Evolutionary conservation across 352 stramenopile species (phyloP).

Genomic region (Pseudoperonospora humuli): DNA sequence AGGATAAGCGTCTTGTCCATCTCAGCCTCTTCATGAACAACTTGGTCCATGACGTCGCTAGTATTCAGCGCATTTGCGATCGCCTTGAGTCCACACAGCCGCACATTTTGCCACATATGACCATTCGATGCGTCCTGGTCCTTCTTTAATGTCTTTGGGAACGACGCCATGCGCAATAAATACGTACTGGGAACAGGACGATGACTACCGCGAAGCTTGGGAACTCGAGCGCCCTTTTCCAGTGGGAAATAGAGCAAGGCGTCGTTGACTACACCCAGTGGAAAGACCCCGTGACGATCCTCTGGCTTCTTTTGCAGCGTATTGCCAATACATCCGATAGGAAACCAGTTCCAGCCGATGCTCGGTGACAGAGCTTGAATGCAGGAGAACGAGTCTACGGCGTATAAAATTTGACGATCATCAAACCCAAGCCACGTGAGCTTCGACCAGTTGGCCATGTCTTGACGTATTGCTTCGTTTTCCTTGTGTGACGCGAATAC

Average conservation of each 20-base stretch:
- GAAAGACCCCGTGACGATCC: conserved; percentile 52
- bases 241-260: conserved; percentile 69
- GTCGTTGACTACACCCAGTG: conserved; percentile 64
- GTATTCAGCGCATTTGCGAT: conserved; percentile 26
- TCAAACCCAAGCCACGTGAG: conserved; percentile 75
- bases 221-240: conserved; percentile 31
- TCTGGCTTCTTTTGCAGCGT: conserved; percentile 47
- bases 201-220: conserved; percentile 57
- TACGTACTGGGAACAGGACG: conserved; percentile 72
- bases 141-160: conserved; percentile 43
- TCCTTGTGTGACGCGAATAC: conserved; percentile 70
- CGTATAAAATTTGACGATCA: conserved; percentile 59
- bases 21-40: conserved; percentile 61
- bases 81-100: conserved; percentile 27
- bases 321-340: conserved; percentile 60
- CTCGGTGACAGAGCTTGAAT: conserved; percentile 51
- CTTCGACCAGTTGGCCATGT: conserved; percentile 44
- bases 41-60: conserved; percentile 20
- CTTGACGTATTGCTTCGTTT: conserved; percentile 35
- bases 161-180: conserved; percentile 39
- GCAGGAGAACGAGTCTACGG: conserved; percentile 56
- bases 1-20: conserved; percentile 81
- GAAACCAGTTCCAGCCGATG: conserved; percentile 64
- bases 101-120: conserved; percentile 67
- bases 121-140: conserved; percentile 26